Evolutionary conservation across 331 rosid species (phyloP).

Genomic region (Malus hybrid): DNA sequence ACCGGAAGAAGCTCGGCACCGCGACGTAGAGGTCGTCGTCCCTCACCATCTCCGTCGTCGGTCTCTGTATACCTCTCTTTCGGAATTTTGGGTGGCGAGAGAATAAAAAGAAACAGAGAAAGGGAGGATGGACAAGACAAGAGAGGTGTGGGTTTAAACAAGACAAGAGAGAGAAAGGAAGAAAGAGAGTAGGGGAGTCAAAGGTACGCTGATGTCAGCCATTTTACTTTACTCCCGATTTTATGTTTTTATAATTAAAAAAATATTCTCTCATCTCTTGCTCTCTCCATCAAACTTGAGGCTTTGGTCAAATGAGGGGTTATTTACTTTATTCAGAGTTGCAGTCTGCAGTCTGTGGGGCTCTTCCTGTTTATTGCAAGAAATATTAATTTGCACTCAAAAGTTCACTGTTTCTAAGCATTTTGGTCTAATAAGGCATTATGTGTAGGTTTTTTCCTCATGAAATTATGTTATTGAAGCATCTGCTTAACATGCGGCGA

Average conservation of each 20-base stretch:
- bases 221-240: constrained; percentile 16
- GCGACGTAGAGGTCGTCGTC: constrained; percentile 62
- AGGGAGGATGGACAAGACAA: constrained; percentile 37
- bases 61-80: background rate
- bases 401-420: too few species aligned
- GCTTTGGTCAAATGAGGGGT: constrained; percentile 38
- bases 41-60: constrained; percentile 44
- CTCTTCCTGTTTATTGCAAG: background rate
- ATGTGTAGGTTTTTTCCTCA: too few species aligned
- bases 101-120: constrained; percentile 2
- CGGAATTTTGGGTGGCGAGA: constrained; percentile 1
- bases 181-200: constrained; percentile 41
- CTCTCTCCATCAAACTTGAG: background rate
- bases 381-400: too few species aligned
- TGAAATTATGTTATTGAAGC: too few species aligned
- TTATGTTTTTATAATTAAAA: background rate
- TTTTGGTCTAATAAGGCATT: too few species aligned
- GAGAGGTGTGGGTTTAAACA: constrained; percentile 55
- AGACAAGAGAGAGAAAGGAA: constrained; percentile 1
- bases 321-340: constrained; percentile 6
- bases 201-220: constrained; percentile 72
- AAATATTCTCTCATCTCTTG: constrained; percentile 15
- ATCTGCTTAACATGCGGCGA: too few species aligned
- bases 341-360: background rate
- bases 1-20: constrained; percentile 70